These are phyloP conservation scores for Ceratocystis huliohia DNA, from an alignment of 2,329 filamentous ascomycete genomes.

Conservation along the genomic window DNA sequence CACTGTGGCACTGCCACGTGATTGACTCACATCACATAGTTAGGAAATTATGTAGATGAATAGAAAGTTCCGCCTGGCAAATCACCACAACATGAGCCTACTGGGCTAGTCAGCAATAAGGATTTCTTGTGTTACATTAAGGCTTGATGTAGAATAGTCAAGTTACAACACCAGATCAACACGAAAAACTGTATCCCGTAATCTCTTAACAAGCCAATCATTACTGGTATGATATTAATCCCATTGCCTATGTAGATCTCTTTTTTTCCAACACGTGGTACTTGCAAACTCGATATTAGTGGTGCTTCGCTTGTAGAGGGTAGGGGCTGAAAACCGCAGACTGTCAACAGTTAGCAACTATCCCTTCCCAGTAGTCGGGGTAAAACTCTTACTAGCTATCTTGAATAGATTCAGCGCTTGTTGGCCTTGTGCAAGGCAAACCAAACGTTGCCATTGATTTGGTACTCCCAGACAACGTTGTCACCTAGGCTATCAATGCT, in stretches of 20 bases:
- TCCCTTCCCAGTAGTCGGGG: neutral
- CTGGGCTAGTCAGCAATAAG: neutral
- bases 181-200: neutral
- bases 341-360: too few species aligned
- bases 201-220: neutral
- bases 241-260: neutral
- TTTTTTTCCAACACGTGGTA: neutral
- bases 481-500: slow-evolving; percentile 45
- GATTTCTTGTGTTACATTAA: neutral
- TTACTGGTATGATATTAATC: neutral
- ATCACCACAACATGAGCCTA: neutral
- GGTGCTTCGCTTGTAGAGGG: too few species aligned
- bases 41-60: too few species aligned
- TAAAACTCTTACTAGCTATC: neutral
- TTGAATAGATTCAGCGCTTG: neutral
- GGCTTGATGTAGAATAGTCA: neutral
- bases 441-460: neutral
- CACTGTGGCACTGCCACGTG: too few species aligned
- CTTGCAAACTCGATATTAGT: too few species aligned
- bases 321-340: too few species aligned
- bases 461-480: slow-evolving; percentile 27
- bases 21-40: too few species aligned
- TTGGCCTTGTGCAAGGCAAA: neutral
- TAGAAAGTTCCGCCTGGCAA: too few species aligned
- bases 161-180: neutral